Percentiles rank a stretch among this genome's conserved stretches.
Evolutionary conservation across 352 stramenopile genomes (phyloP).

Genomic region (Aphanomyces astaci): DNA sequence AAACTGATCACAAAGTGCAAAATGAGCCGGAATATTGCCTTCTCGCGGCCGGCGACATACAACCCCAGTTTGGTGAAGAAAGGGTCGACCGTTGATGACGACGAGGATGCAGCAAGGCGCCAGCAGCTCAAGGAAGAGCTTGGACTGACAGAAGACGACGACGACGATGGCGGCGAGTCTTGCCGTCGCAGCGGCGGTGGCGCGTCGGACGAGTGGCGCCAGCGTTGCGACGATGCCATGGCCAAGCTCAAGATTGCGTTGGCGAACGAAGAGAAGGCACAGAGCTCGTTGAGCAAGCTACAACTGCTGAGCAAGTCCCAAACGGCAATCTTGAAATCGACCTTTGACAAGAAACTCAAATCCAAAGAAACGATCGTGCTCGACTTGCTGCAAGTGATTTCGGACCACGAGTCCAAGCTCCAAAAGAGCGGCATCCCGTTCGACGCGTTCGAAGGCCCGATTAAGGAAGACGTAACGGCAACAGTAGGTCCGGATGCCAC

Average conservation of each 20-base stretch:
- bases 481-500: constrained; percentile 35
- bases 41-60: constrained; percentile 78
- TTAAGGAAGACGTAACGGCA: neutral
- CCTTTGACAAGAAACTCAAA: constrained; percentile 72
- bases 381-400: constrained; percentile 55
- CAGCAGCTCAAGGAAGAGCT: constrained; percentile 72
- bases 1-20: neutral
- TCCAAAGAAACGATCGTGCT: constrained; percentile 53
- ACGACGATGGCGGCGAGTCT: constrained; percentile 13
- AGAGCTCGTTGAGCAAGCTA: constrained; percentile 73
- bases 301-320: constrained; percentile 80
- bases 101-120: constrained; percentile 31
- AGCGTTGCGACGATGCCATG: constrained; percentile 49
- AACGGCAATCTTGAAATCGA: constrained; percentile 76
- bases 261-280: constrained; percentile 59
- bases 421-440: constrained; percentile 37
- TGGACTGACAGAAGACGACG: constrained; percentile 62
- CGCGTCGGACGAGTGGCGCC: constrained; percentile 24
- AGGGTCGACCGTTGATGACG: constrained; percentile 39
- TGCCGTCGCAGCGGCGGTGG: constrained; percentile 19
- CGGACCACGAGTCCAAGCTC: constrained; percentile 56
- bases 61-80: constrained; percentile 60
- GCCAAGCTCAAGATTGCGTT: constrained; percentile 47
- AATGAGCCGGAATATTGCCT: constrained; percentile 35
- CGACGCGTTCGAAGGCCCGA: constrained; percentile 25